Base-by-base conservation (phyloP, 768 basidiomycete species). In the Hypsizygus marmoreus region DNA sequence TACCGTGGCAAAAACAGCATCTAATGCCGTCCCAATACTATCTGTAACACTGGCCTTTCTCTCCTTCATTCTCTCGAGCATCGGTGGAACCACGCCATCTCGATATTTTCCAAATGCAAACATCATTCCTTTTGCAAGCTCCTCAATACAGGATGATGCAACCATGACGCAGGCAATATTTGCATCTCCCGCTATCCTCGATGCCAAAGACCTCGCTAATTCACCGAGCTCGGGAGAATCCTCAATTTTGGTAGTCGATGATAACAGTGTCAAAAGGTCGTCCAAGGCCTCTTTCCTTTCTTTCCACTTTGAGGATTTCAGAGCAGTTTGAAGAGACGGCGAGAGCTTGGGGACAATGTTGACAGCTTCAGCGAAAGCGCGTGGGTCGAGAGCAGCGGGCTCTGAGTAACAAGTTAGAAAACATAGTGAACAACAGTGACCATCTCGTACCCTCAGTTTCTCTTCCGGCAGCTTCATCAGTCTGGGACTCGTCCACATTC, bases 281-380 rank as follows among this genome's bases (percentile, higher is more conserved):
- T 97, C 94, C 24, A 98, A 72, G 2, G 81, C 88, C 57, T 95
- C 90, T 60, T 97, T 94, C 30, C 92, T 82, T 54, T 99, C 97
- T 61, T 99, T 98, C 97, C 97, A 99, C 67, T 98, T 97, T 0
- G 91, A 83, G 4, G 97, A 98, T 17, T 84, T 79, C 39, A 99
- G 74, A 40, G 78, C 72, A 2, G 83, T 73, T 47, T 89, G 81
- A 49, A 97, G 73, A 45, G 84, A 84, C 2, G 80, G 63, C 0
- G 97, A 88, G 32, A 97, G 75, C 53, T 86, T 86, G 2, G 81
- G 65, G 16, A 85, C 72, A 44, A 97, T 82, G 60, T 94, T 80
- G 30, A 91, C 82, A 11, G 86, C 83, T 58, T 95, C 91, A 3
- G 87, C 82, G 52, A 93, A 78, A 42, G 80, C 77, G 40, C 84